Evolutionary conservation across 1,139 yeast species (phyloP).

Genomic region (Pichia sp.): DNA sequence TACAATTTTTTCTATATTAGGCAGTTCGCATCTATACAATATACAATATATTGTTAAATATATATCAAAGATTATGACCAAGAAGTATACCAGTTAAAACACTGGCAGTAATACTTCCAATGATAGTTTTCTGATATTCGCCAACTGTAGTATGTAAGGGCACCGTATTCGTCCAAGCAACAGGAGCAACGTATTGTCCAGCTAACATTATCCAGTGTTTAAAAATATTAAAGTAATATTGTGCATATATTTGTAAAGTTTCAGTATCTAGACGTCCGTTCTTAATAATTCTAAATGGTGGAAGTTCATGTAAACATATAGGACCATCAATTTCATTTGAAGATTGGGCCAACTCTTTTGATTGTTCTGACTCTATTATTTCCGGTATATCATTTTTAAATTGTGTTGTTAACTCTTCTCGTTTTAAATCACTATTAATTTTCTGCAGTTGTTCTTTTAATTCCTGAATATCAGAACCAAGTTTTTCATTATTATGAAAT

Average conservation of each 20-base stretch:
- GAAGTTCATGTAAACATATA: not conserved
- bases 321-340: too few relatives aligned
- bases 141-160: slow-evolving; percentile 7
- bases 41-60: not conserved
- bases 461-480: slow-evolving; percentile 17
- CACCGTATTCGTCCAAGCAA: not conserved
- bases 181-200: slow-evolving; percentile 1
- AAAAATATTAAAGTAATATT: not conserved
- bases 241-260: not conserved
- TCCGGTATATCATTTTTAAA: too few relatives aligned
- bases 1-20: too few relatives aligned
- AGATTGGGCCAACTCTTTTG: too few relatives aligned
- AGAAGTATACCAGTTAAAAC: not conserved
- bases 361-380: not conserved
- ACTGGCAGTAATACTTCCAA: slow-evolving; percentile 2
- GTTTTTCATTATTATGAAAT: slow-evolving; percentile 30
- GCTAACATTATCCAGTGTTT: not conserved
- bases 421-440: not conserved
- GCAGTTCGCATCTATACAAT: too few relatives aligned
- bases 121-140: slow-evolving; percentile 3
- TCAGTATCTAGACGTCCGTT: not conserved
- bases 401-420: not conserved
- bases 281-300: not conserved
- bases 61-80: not conserved
- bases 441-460: slow-evolving; percentile 16